These are phyloP conservation scores for Thraustochytrium striatum DNA, from an alignment of 352 stramenopile species.

Conservation along the genomic window DNA sequence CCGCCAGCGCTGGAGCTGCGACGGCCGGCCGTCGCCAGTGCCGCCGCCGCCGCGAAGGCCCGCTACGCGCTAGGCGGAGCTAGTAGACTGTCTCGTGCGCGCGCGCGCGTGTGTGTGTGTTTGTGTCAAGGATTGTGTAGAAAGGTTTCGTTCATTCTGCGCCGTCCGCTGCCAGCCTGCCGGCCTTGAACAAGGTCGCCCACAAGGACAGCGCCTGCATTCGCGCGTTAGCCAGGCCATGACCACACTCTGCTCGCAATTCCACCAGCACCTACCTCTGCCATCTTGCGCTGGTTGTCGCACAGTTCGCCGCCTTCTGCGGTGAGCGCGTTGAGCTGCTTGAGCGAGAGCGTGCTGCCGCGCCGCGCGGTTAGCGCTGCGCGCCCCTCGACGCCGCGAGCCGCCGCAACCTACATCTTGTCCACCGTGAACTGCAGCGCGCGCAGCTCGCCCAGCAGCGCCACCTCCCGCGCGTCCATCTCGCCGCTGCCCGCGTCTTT, in stretches of 20 bases:
- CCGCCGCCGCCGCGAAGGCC: no score
- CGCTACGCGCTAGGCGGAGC: no score
- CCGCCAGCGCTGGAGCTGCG: no score
- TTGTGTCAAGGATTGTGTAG: no score
- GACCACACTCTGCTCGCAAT: no score
- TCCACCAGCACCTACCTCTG: conserved; percentile 3
- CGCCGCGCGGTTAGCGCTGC: no score
- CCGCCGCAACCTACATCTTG: conserved; percentile 13
- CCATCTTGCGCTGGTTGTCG: conserved; percentile 1
- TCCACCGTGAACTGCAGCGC: conserved; percentile 35
- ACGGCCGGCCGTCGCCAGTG: no score
- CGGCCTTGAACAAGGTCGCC: conserved; percentile 36
- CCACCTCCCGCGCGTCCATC: conserved; percentile 28
- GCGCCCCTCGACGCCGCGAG: not conserved
- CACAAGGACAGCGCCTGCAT: conserved; percentile 23
- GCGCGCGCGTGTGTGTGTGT: no score
- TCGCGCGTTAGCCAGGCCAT: no score
- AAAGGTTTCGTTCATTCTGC: no score
- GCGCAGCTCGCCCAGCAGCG: conserved; percentile 32
- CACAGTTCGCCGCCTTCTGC: conserved; percentile 23
- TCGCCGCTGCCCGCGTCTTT: not conserved
- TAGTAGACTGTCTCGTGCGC: no score
- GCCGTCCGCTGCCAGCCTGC: no score
- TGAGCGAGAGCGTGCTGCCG: not conserved
- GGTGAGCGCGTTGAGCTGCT: not conserved